These are phyloP conservation scores for Ligustrum vulgare DNA, from an alignment of 257 asterid genomes.

Conservation along the genomic window DNA sequence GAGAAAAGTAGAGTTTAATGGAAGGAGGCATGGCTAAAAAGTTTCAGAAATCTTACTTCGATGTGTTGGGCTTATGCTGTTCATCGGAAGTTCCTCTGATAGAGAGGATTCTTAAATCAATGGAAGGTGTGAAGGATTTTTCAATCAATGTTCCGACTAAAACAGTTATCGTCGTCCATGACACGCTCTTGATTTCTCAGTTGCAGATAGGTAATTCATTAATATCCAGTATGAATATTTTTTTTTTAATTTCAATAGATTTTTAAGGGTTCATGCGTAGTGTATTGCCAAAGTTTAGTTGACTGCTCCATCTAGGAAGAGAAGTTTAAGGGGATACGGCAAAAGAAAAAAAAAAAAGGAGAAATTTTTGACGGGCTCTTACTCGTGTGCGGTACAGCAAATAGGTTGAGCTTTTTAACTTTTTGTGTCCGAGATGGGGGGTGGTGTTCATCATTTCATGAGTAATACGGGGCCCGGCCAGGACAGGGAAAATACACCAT, in stretches of 20 bases:
- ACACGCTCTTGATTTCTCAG: slow-evolving; percentile 51
- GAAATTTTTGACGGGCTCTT: background rate
- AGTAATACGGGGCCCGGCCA: background rate
- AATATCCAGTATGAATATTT: too few species aligned
- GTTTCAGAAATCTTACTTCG: slow-evolving; percentile 75
- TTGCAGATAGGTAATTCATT: slow-evolving; percentile 54
- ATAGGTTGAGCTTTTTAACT: background rate
- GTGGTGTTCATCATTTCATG: background rate
- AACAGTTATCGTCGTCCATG: slow-evolving; percentile 68
- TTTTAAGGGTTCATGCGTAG: background rate
- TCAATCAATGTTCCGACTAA: slow-evolving; percentile 64
- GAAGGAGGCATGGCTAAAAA: slow-evolving; percentile 19
- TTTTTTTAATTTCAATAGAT: background rate
- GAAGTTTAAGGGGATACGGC: background rate
- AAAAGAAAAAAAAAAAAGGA: background rate
- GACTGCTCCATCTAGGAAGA: background rate
- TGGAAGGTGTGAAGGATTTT: slow-evolving; percentile 66
- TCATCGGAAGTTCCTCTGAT: slow-evolving; percentile 58
- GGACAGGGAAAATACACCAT: background rate
- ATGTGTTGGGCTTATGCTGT: slow-evolving; percentile 81
- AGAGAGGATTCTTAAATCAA: slow-evolving; percentile 52
- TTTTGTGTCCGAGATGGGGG: background rate
- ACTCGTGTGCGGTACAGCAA: slow-evolving; percentile 4
- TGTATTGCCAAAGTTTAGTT: background rate
- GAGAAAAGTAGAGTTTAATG: background rate